Percentiles rank a stretch among this genome's conserved stretches.
Evolutionary conservation across 2,329 filamentous ascomycete species (phyloP).

Genomic region (Aspergillus bombycis): DNA sequence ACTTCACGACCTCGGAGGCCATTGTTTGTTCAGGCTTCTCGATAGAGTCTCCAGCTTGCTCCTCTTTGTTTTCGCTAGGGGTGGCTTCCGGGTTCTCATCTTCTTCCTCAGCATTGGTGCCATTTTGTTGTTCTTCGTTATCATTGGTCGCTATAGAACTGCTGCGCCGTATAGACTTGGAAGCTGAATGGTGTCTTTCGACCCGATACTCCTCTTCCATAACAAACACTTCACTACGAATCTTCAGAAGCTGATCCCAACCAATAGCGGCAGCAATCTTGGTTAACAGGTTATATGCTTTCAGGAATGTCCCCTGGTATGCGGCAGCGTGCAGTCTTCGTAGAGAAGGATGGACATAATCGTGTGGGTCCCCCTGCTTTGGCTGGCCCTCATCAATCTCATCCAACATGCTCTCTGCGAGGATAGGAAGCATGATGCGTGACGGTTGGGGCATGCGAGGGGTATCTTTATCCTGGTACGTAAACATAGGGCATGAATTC

Average conservation of each 20-base stretch:
- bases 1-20: constrained; percentile 75
- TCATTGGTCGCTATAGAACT: constrained; percentile 43
- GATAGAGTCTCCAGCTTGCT: constrained; percentile 50
- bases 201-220: constrained; percentile 99
- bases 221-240: constrained; percentile 94
- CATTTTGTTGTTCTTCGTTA: constrained; percentile 33
- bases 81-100: constrained; percentile 28
- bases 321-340: constrained; percentile 82
- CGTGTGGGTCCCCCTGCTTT: constrained; percentile 72
- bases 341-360: constrained; percentile 84
- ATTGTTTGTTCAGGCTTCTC: constrained; percentile 82
- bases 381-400: constrained; percentile 91
- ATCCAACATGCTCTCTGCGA: constrained; percentile 87
- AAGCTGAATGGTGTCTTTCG: constrained; percentile 56
- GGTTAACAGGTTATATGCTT: constrained; percentile 90
- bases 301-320: constrained; percentile 94
- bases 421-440: constrained; percentile 81
- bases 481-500: constrained; percentile 99
- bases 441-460: constrained; percentile 92
- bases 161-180: constrained; percentile 28
- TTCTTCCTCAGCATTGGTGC: constrained; percentile 32
- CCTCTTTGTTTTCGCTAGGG: constrained; percentile 37
- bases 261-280: constrained; percentile 96
- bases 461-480: constrained; percentile 97
- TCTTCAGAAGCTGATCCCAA: constrained; percentile 94